Percentiles rank a stretch among this genome's conserved stretches.
phyloP scores from a whole-genome alignment of 139 green algal species.

The Nannochloris sp. region DNA sequence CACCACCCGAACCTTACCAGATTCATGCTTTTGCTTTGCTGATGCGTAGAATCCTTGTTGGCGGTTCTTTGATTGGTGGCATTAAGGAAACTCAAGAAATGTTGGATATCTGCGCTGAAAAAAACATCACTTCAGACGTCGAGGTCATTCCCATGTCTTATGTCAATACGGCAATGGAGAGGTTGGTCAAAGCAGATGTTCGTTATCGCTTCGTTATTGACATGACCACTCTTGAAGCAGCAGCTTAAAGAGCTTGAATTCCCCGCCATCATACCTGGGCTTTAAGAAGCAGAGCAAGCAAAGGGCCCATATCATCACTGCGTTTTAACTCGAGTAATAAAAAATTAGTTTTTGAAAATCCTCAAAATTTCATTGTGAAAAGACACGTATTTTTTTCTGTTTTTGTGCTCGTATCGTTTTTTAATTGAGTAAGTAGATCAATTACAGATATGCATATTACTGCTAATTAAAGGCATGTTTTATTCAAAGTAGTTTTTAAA shows the following conservation, averaged over 20 bases:
- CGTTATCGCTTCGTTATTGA: constrained; percentile 64
- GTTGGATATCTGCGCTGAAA: constrained; percentile 64
- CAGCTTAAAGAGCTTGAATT: too few relatives aligned
- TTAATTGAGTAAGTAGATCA: background rate
- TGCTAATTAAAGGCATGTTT: too few relatives aligned
- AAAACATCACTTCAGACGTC: constrained; percentile 47
- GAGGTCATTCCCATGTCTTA: constrained; percentile 23
- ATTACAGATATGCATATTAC: background rate
- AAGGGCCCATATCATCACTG: too few relatives aligned
- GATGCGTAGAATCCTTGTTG: constrained; percentile 23
- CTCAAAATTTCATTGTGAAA: too few relatives aligned
- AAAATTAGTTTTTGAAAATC: too few relatives aligned
- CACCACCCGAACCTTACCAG: constrained; percentile 24
- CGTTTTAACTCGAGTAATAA: too few relatives aligned
- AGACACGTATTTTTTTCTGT: too few relatives aligned
- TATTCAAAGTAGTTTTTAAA: background rate
- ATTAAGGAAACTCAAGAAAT: constrained; percentile 76
- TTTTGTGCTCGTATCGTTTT: background rate
- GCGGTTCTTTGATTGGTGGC: constrained; percentile 51
- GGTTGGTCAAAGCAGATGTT: constrained; percentile 53
- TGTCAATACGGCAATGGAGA: constrained; percentile 61
- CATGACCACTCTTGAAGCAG: constrained; percentile 24
- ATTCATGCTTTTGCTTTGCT: constrained; percentile 7
- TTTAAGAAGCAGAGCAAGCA: too few relatives aligned
- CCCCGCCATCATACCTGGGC: too few relatives aligned